Percentiles rank a stretch among this genome's conserved stretches.
phyloP scores from a whole-genome alignment of 2,329 filamentous ascomycete species.

The Aureobasidium sp. region DNA sequence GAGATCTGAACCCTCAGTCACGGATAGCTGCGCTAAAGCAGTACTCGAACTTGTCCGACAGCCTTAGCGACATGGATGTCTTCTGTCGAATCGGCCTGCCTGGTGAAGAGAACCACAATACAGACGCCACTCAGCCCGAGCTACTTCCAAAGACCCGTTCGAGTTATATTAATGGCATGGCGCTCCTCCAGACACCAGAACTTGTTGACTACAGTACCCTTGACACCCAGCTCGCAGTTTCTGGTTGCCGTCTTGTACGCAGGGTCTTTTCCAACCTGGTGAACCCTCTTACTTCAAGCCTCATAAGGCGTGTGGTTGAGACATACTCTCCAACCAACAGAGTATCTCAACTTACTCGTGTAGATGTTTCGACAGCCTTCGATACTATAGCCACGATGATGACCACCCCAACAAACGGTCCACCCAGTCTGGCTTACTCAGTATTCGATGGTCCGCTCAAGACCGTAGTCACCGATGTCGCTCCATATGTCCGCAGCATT shows the following conservation, averaged over 20 bases:
- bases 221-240: slow-evolving; percentile 27
- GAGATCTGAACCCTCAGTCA: background rate
- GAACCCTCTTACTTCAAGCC: slow-evolving; percentile 19
- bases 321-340: slow-evolving; percentile 14
- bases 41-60: slow-evolving; percentile 47
- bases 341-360: slow-evolving; percentile 26
- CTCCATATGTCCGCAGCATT: slow-evolving; percentile 83
- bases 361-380: slow-evolving; percentile 40
- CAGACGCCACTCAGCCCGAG: slow-evolving; percentile 54
- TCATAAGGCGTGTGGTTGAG: slow-evolving; percentile 11
- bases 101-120: slow-evolving; percentile 14
- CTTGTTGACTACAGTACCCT: slow-evolving; percentile 36
- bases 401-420: slow-evolving; percentile 19
- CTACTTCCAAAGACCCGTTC: slow-evolving; percentile 44
- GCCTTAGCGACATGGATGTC: slow-evolving; percentile 58
- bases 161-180: slow-evolving; percentile 47
- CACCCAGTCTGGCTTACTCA: slow-evolving; percentile 51
- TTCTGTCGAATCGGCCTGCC: slow-evolving; percentile 44
- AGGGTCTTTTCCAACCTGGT: slow-evolving; percentile 14
- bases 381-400: slow-evolving; percentile 41
- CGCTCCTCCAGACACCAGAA: slow-evolving; percentile 45
- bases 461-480: slow-evolving; percentile 65
- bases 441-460: slow-evolving; percentile 65
- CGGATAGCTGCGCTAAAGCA: slow-evolving; percentile 34
- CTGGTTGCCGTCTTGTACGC: slow-evolving; percentile 20